Base-by-base conservation (phyloP, 139 green algal genomes). In the Chlorella sp. region DNA sequence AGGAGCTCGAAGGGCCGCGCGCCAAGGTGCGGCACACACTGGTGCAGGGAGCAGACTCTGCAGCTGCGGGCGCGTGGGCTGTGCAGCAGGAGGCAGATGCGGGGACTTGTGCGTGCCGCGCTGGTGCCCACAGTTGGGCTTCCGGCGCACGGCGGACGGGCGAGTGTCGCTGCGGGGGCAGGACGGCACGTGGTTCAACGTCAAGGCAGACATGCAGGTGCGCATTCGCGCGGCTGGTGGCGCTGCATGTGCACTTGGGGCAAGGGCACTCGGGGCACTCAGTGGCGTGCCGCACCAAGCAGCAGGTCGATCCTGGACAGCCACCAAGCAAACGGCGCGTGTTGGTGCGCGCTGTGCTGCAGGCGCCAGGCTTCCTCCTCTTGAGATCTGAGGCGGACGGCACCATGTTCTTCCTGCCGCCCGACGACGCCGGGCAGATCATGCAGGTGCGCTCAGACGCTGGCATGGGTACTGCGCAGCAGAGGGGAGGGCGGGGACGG, bases 151-250 rank as follows among this genome's bases (percentile, higher is more conserved):
- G 2, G 30, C 35, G 27, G 51, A 63, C 2, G 73, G 79, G 23
- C 74, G 74, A 14, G 79, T 84, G 29, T 76, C 74, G 27, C 61
- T 84, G 42, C 66, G 73, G 22, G 61, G 36, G 27, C 70, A 59
- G n/a, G n/a, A 80, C n/a, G 67, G 67, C 1, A 31, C 22, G 32
- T 84, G 79, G 79, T 81, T 63, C 61, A 73, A 27, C 29, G 68
- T 80, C 31, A 78, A 73, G 67, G 61, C 67, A 0, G 79, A 84
- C 71, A 77, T 80, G 74, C 74, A 84, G 79, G 79, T 84, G 32
- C 1, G 10, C 20, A 4, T n/a, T n/a, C n/a, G n/a, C n/a, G n/a
- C n/a, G n/a, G 33, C 26, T 2, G 14, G 0, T 5, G 30, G 49
- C 24, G 3, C 6, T 27, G 5, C 31, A 35, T 60, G 5, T 6